A percentile compares a stretch with the other conserved stretches of the same genome.
Conservation (phyloP, 1,139 yeast species). For the Geotrichum bryndzae region DNA sequence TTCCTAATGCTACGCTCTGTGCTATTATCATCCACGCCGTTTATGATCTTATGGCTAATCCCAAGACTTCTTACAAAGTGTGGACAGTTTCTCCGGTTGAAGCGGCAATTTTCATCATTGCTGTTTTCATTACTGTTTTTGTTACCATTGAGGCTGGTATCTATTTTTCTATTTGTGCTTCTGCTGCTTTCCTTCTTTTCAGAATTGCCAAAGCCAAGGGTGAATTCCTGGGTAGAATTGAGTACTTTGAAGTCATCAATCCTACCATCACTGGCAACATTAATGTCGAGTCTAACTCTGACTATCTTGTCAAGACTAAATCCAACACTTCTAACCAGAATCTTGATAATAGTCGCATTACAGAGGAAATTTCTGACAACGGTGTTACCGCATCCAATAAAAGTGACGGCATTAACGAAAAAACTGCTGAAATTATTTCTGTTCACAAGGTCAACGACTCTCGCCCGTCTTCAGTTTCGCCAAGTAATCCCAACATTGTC, state of each 20-base stretch:
- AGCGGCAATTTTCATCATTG: slow-evolving; percentile 65
- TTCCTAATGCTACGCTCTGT: slow-evolving; percentile 61
- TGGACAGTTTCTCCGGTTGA: slow-evolving; percentile 77
- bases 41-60: slow-evolving; percentile 72
- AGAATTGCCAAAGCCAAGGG: slow-evolving; percentile 78
- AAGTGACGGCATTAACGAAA: neutral
- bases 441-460: neutral
- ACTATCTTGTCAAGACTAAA: neutral
- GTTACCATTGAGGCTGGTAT: slow-evolving; percentile 82
- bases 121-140: slow-evolving; percentile 75
- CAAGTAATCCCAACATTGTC: neutral
- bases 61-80: slow-evolving; percentile 63
- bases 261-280: slow-evolving; percentile 38
- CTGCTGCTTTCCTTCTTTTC: slow-evolving; percentile 66
- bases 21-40: slow-evolving; percentile 95
- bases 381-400: neutral
- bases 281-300: neutral
- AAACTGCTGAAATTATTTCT: neutral
- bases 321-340: neutral
- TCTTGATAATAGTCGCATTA: neutral
- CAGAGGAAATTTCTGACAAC: neutral
- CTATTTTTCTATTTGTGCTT: slow-evolving; percentile 82
- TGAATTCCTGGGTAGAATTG: slow-evolving; percentile 70
- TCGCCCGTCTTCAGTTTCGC: neutral
- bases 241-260: slow-evolving; percentile 38